Base-by-base conservation (phyloP, 2,329 filamentous ascomycete genomes). In the Ophiostoma australiae region DNA sequence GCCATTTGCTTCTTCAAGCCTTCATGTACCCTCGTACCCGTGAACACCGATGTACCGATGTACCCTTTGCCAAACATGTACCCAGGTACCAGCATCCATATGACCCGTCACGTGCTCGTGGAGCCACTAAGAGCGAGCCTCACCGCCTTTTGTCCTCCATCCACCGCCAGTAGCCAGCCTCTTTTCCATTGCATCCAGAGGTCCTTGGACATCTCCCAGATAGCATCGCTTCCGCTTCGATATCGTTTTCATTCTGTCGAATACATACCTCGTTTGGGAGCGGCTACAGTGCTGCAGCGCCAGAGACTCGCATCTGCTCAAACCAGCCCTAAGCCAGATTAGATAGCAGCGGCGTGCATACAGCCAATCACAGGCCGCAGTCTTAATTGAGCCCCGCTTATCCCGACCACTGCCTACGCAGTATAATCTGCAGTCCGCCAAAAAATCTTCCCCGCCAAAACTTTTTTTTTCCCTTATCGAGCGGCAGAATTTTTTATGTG, bases 391-490 rank as follows among this genome's bases (percentile, higher is more conserved):
- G 41, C 17, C 48, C 68, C 31, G 35, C 35, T 39, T 39, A n/a
- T 63, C 23, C 17, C 4, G 8, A 58, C 52, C 23, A 27, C 52
- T 58, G 20, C 27, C 27, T 31, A 31, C 27, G 1, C 27, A 31
- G 27, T 31, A 31, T 31, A 1, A 61, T 63, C 58, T 17, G 52
- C 13, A 20, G 13, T 35, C 61, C 61, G 41, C 67, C 35, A 35
- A 37, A 67, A 67, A 41, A 67, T 39, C 41, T 63, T 63, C 67
- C 70, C 69, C 72, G 66, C 66, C 72, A 69, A 69, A 55, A 37
- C 52, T 69, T 71, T 73, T 72, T 73, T 73, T 72, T 70, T 70
- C 41, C 37, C 66, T 67, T 67, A 67, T 67, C 66, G 15, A 33
- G 35, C 66, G 66, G 66, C 66, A 67, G 48, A 20, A 69, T 69